These are phyloP conservation scores for Mucor lusitanicus DNA, from an alignment of 371 early-diverging fungal species.

Conservation along the genomic window DNA sequence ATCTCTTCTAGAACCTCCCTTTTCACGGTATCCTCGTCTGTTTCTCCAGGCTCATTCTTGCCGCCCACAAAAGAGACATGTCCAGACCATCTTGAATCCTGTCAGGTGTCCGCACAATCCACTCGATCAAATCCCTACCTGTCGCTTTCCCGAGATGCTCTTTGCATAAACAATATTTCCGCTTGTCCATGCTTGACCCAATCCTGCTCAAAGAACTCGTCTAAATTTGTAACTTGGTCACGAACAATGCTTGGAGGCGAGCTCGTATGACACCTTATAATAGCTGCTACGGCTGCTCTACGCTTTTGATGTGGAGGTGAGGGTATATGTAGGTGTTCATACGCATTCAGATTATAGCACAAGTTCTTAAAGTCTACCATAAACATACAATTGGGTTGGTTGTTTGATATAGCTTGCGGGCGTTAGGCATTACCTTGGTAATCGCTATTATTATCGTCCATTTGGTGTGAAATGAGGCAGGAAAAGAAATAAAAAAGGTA, in stretches of 20 bases:
- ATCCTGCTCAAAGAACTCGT: conserved; percentile 35
- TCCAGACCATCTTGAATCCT: conserved; percentile 61
- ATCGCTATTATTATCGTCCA: background rate
- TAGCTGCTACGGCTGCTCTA: conserved; percentile 43
- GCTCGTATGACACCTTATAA: conserved; percentile 36
- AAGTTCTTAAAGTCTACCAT: conserved; percentile 24
- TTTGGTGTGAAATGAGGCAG: background rate
- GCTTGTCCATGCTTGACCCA: conserved; percentile 46
- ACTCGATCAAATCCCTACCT: conserved; percentile 31
- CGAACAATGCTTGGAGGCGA: background rate
- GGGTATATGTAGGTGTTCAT: conserved; percentile 24
- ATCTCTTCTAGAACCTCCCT: conserved; percentile 73
- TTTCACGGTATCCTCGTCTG: conserved; percentile 66
- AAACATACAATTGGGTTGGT: background rate
- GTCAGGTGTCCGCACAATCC: background rate
- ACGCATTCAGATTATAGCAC: conserved; percentile 20
- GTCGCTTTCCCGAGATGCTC: conserved; percentile 65
- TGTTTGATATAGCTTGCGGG: background rate
- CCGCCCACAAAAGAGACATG: conserved; percentile 82
- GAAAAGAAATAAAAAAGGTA: background rate
- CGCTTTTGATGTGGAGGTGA: conserved; percentile 40
- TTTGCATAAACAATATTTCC: conserved; percentile 68
- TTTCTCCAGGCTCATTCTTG: conserved; percentile 63
- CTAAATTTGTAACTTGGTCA: conserved; percentile 9
- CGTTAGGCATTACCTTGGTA: background rate